These are phyloP conservation scores for Penicillium corylophilum DNA, from an alignment of 2,329 filamentous ascomycete species.

Conservation along the genomic window DNA sequence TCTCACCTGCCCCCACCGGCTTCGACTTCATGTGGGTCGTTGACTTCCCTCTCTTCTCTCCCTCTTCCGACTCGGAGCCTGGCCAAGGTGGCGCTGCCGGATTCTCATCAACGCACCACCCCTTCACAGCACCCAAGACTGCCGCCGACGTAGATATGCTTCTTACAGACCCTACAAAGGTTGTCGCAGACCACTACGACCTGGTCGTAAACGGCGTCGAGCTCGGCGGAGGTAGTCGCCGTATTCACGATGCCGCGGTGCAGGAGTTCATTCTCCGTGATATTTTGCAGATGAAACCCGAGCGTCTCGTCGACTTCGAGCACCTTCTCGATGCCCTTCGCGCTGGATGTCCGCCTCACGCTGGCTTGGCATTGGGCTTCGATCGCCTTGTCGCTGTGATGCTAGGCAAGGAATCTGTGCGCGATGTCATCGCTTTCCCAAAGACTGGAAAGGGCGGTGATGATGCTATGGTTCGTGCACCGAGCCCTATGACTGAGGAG, in stretches of 20 bases:
- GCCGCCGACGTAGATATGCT: constrained; percentile 72
- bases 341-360: constrained; percentile 89
- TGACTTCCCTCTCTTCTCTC: constrained; percentile 90
- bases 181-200: constrained; percentile 87
- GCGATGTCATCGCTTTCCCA: constrained; percentile 95
- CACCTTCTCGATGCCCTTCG: constrained; percentile 81
- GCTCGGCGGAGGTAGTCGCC: constrained; percentile 85
- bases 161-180: constrained; percentile 67
- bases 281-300: constrained; percentile 73
- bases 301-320: constrained; percentile 74
- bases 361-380: constrained; percentile 89
- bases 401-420: constrained; percentile 71
- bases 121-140: constrained; percentile 84
- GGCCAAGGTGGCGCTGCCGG: constrained; percentile 81
- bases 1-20: constrained; percentile 52
- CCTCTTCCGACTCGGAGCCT: constrained; percentile 61
- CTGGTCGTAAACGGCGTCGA: constrained; percentile 94
- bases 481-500: constrained; percentile 64
- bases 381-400: constrained; percentile 82
- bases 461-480: constrained; percentile 78
- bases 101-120: constrained; percentile 86
- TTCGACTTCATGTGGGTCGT: constrained; percentile 81
- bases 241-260: constrained; percentile 81
- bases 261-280: constrained; percentile 84
- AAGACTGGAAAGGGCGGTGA: constrained; percentile 89